Percentiles rank a stretch among this genome's conserved stretches.
These are phyloP conservation scores for Boletellus ananiceps DNA, from an alignment of 768 basidiomycete species.

Conservation along the genomic window DNA sequence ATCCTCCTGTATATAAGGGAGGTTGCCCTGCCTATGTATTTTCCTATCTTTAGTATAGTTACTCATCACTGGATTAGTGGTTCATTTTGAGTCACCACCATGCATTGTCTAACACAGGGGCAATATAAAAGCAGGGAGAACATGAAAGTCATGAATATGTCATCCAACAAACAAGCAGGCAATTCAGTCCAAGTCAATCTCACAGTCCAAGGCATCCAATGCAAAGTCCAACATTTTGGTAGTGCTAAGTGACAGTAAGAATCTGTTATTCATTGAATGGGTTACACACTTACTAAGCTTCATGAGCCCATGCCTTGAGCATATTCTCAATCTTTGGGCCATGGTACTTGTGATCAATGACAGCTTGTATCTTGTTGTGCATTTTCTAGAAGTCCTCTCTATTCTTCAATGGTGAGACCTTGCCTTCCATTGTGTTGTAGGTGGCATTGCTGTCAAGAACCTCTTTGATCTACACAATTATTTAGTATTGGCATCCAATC, in stretches of 20 bases:
- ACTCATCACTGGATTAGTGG: no score
- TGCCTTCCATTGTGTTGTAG: background rate
- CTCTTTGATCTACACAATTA: background rate
- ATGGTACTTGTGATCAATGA: background rate
- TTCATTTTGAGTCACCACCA: no score
- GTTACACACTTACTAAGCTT: background rate
- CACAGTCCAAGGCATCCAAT: background rate
- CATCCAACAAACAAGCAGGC: no score
- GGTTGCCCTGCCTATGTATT: no score
- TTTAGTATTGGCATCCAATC: background rate
- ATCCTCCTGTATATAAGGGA: no score
- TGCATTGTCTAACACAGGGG: no score
- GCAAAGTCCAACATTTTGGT: background rate
- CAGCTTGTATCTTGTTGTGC: background rate
- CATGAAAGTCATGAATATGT: no score
- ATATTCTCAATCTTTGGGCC: background rate
- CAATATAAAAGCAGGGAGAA: no score
- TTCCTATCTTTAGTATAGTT: no score
- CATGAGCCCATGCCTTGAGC: background rate
- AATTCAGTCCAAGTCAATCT: background rate
- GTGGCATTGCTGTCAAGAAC: background rate
- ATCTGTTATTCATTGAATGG: background rate
- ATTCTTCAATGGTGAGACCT: background rate
- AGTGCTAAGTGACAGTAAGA: background rate
- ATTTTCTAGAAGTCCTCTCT: background rate